Conservation (phyloP, 2,329 filamentous ascomycete genomes). For the Cladosporium sp. region DNA sequence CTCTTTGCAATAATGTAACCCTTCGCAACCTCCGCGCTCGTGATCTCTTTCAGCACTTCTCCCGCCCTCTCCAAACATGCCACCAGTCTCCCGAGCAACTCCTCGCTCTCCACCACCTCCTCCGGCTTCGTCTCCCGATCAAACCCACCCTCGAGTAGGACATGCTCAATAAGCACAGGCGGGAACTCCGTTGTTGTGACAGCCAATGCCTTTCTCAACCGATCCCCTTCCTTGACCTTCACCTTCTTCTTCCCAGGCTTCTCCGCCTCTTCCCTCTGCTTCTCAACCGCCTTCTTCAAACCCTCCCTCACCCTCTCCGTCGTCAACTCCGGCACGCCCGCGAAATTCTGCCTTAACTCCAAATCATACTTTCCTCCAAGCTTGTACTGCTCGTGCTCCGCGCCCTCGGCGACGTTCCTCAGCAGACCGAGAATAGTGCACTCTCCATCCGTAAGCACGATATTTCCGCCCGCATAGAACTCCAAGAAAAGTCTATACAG, state of each 20-base stretch:
- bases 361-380: conserved; percentile 75
- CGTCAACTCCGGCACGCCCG: conserved; percentile 69
- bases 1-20: conserved; percentile 84
- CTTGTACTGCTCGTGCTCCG: conserved; percentile 77
- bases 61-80: conserved; percentile 66
- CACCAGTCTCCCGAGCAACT: conserved; percentile 63
- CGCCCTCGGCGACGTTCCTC: conserved; percentile 73
- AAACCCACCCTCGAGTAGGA: conserved; percentile 65
- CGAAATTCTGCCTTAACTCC: conserved; percentile 78
- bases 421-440: conserved; percentile 77
- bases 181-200: conserved; percentile 84
- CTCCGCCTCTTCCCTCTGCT: conserved; percentile 48
- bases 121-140: conserved; percentile 64
- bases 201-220: conserved; percentile 73
- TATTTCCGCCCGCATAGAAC: conserved; percentile 94
- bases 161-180: conserved; percentile 82
- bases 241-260: conserved; percentile 65
- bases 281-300: conserved; percentile 62
- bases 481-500: conserved; percentile 83
- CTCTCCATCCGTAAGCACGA: conserved; percentile 83
- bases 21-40: conserved; percentile 59
- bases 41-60: conserved; percentile 65
- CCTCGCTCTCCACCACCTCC: conserved; percentile 64
- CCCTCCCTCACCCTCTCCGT: conserved; percentile 66
- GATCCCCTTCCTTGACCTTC: conserved; percentile 68